A percentile compares a stretch with the other conserved stretches of the same genome.
Conservation (phyloP, 805 yeast genomes). For the Candida boleticola region DNA sequence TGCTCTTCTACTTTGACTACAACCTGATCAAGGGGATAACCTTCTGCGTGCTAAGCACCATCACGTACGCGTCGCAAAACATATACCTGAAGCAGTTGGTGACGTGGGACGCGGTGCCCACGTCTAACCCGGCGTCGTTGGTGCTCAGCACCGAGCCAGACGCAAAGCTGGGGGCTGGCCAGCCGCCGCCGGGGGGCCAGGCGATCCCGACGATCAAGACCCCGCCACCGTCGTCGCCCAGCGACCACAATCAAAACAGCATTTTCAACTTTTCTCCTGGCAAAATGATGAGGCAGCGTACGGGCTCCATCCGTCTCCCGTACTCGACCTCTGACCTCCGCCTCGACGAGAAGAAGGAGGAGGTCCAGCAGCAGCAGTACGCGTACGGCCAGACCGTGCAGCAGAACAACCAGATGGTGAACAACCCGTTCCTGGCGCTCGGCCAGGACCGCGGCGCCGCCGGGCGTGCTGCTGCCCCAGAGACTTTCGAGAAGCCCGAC, state of each 20-base stretch:
- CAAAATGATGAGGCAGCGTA: conserved; percentile 19
- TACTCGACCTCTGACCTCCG: conserved; percentile 33
- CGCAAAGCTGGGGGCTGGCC: conserved; percentile 5
- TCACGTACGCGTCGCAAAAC: conserved; percentile 81
- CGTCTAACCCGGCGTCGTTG: conserved; percentile 22
- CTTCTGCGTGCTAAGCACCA: conserved; percentile 64
- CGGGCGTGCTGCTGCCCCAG: conserved; percentile 11
- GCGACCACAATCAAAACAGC: not conserved
- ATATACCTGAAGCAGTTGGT: conserved; percentile 82
- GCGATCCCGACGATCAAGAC: not conserved
- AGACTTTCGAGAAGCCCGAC: conserved; percentile 54
- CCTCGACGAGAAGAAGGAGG: conserved; percentile 23
- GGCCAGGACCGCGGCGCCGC: not conserved
- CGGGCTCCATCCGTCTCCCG: conserved; percentile 23
- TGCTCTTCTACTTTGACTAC: conserved; percentile 15
- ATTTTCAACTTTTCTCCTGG: not conserved
- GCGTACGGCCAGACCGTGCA: conserved; percentile 12
- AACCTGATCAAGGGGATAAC: conserved; percentile 57
- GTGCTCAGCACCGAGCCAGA: conserved; percentile 21
- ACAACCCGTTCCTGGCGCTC: conserved; percentile 19
- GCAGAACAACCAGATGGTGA: conserved; percentile 14
- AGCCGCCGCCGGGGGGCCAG: not conserved
- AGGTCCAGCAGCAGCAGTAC: conserved; percentile 4
- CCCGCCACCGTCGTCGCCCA: not conserved
- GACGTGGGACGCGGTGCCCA: conserved; percentile 43